Base-by-base conservation (phyloP, 768 basidiomycete species). In the Xanthoconium stramineum region DNA sequence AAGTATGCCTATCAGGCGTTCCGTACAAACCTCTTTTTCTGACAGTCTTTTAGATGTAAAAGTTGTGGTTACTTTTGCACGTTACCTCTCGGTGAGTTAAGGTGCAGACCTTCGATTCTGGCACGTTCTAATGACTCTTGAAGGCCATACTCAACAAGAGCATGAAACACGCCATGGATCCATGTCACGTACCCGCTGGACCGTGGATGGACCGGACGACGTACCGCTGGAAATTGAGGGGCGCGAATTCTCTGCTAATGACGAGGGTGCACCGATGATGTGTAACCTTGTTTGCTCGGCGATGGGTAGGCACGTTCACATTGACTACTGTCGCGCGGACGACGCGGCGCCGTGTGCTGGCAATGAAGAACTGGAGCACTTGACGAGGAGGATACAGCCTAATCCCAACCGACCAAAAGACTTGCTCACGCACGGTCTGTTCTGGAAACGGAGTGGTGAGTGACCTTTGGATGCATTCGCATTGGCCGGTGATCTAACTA, bases 81-180 rank as follows among this genome's bases (percentile, higher is more conserved):
- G 0, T 67, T 84, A 5, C 82, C 83, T 3, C 70, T 79, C 40
- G 81, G 84, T 84, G 55, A 37, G 71, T 50, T 48, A 17, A 32
- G 0, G 12, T 0, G 0, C 1, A 17, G 10, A 30, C 2, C 10
- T 5, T 3, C 5, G 2, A 37, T 11, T 11, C 4, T 11, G 12
- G 9, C 2, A 0, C 3, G 6, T 47, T 36, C 24, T 65, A 9
- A 64, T 3, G 1, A 19, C 15, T 15, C 11, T 47, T 6, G 20
- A 42, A 86, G 84, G 80, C 0, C 85, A 86, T 54, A 53, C 80
- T 1, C 83, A 86, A 54, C 75, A 78, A 58, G 81, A 83, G 45
- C 84, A 86, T 37, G 83, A 84, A 42, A 86, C 84, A 0, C 75
- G 74, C 17, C 84, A 86, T 54, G 85, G 84, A 6, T 84, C 82